Evolutionary conservation across 1,284 basidiomycete species (phyloP), one percentile per base, ranked within the genome.

Genomic region (Ganoderma leucocontextum): DNA sequence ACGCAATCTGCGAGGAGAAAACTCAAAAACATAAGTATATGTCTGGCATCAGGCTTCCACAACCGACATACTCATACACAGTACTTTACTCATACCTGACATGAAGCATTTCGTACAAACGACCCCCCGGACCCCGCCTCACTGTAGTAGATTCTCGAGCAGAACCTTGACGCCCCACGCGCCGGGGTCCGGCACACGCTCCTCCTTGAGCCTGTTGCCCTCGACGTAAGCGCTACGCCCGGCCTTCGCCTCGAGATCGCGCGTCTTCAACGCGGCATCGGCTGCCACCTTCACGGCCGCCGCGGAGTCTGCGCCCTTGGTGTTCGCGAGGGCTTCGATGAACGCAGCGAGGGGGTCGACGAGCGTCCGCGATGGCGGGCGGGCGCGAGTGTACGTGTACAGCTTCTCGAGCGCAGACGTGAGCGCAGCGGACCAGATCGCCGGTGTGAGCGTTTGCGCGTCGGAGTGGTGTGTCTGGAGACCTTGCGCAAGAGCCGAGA

Each of bases 291-390:
- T 80, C 35, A 93, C 89, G 0, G 95, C 93, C 4, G 76, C 79
- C 0, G 76, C 77, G 53, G 91, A 82, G 69, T 82, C 79, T 15
- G 72, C 71, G 47, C 85, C 83, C 49, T 76, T 74, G 17, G 81
- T 80, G 39, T 80, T 71, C 1, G 80, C 73, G 58, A 91, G 83
- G 15, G 84, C 77, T 68, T 80, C 82, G 69, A 93, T 85, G 79
- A 98, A 97, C 1, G 95, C 93, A n/a, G 89, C 86, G 25, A 98
- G 86, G 2, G 96, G 96, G 80, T 98, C 96, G 55, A 98, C 87
- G 39, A 98, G 89, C 2, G 96, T 98, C 73, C 96, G 89, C 12
- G 94, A 95, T 5, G 96, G 96, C 0, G 92, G 92, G 29, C 96
- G 89, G 6, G 96, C 96, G 57, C 90, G 88, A 0, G 96, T 97